Evolutionary conservation across 352 stramenopile species (phyloP).

Genomic region (Pythium brachiatum): DNA sequence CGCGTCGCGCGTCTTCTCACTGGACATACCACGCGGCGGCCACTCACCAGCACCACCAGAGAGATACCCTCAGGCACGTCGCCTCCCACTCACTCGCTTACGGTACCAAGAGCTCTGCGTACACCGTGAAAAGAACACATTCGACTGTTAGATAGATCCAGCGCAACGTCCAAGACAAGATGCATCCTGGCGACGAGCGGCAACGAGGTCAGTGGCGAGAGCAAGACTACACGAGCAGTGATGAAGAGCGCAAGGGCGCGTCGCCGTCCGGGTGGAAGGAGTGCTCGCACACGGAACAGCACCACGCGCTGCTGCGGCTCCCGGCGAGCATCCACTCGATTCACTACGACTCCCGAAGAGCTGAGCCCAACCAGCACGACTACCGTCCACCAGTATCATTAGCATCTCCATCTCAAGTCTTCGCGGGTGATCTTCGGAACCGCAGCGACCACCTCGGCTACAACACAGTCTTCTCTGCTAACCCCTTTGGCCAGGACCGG

Average conservation of each 20-base stretch:
- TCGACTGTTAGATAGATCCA: neutral
- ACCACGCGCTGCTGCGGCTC: constrained; percentile 6
- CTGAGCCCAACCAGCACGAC: constrained; percentile 12
- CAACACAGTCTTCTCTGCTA: constrained; percentile 7
- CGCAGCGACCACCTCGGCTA: constrained; percentile 6
- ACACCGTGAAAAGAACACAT: neutral
- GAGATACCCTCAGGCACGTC: neutral
- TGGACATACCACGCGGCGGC: constrained; percentile 13
- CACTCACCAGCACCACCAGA: neutral
- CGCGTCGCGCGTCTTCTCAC: neutral
- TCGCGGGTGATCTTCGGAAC: neutral
- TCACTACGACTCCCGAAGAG: constrained; percentile 14
- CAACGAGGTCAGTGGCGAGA: constrained; percentile 3
- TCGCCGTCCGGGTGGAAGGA: constrained; percentile 13
- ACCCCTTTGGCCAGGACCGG: constrained; percentile 4
- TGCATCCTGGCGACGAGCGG: constrained; percentile 12
- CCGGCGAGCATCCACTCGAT: constrained; percentile 9
- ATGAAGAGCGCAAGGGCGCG: constrained; percentile 10
- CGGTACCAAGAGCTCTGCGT: neutral
- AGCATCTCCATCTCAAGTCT: constrained; percentile 2
- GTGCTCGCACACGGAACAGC: neutral
- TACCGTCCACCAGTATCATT: neutral
- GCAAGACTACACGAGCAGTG: neutral
- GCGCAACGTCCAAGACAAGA: neutral
- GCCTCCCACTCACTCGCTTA: neutral